phyloP scores from a whole-genome alignment of 345 rosid genomes.

The Leavenworthia alabamica region DNA sequence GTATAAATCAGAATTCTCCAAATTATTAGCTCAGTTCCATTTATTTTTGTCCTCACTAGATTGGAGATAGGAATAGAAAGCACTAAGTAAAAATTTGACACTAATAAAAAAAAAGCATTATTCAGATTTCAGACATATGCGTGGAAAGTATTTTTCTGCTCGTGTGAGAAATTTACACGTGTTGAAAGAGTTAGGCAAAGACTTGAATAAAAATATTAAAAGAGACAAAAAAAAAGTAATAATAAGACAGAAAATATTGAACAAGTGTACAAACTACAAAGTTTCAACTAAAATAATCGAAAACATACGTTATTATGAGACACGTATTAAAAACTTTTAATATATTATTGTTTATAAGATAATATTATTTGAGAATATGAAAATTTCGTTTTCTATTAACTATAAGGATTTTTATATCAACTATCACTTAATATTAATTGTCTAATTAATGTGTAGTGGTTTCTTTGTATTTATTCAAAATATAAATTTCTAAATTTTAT shows the following conservation, averaged over 20 bases:
- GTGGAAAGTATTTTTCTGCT: constrained; percentile 7
- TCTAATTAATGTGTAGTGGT: no score
- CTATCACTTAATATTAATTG: no score
- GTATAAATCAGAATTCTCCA: constrained; percentile 12
- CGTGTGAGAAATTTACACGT: constrained; percentile 24
- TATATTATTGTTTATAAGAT: no score
- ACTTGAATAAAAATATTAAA: constrained; percentile 15
- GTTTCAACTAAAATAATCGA: not conserved
- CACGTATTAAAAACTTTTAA: constrained; percentile 21
- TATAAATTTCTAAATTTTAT: no score
- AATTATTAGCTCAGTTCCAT: not conserved
- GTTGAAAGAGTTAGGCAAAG: constrained; percentile 21
- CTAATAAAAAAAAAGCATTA: not conserved
- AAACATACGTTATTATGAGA: constrained; percentile 1
- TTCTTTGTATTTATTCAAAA: no score
- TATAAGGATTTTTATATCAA: not conserved
- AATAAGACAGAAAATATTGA: not conserved
- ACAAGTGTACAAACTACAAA: constrained; percentile 30
- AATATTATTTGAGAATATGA: not conserved
- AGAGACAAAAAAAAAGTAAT: not conserved
- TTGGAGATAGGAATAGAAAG: not conserved
- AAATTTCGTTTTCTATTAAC: not conserved
- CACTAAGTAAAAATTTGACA: constrained; percentile 20
- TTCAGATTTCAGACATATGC: constrained; percentile 9
- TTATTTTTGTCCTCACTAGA: constrained; percentile 7